phyloP scores from a whole-genome alignment of 129 eudicot genomes.

The Ambrosia artemisiifolia region DNA sequence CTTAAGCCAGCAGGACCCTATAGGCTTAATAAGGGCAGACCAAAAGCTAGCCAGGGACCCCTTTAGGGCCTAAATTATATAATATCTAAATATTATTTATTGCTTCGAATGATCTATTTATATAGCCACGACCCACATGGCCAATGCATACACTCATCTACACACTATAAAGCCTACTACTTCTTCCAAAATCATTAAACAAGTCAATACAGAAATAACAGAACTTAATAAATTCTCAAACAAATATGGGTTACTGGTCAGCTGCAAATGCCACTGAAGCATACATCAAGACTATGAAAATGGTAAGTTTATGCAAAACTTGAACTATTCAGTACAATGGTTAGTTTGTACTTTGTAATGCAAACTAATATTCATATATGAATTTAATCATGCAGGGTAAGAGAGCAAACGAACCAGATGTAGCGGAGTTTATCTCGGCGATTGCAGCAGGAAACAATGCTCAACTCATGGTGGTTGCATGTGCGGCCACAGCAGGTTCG shows the following conservation, averaged over 20 bases:
- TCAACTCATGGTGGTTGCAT: constrained; percentile 48
- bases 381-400: constrained; percentile 39
- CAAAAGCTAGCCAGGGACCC: too few species aligned
- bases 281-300: constrained; percentile 76
- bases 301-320: constrained; percentile 43
- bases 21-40: too few species aligned
- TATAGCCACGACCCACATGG: constrained; percentile 29
- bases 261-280: constrained; percentile 96
- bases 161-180: not conserved
- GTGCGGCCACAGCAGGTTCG: constrained; percentile 42
- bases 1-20: too few species aligned
- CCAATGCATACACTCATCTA: constrained; percentile 3
- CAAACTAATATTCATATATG: not conserved
- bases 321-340: not conserved
- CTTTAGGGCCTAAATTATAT: too few species aligned
- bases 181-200: not conserved
- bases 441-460: constrained; percentile 65
- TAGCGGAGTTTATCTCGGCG: constrained; percentile 65
- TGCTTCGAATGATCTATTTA: constrained; percentile 29
- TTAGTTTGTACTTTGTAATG: not conserved
- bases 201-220: not conserved
- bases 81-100: constrained; percentile 4
- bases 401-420: constrained; percentile 52
- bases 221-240: too few species aligned
- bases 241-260: constrained; percentile 73